phyloP scores from a whole-genome alignment of 306 rosid genomes.

The Pyrus bretschneideri region DNA sequence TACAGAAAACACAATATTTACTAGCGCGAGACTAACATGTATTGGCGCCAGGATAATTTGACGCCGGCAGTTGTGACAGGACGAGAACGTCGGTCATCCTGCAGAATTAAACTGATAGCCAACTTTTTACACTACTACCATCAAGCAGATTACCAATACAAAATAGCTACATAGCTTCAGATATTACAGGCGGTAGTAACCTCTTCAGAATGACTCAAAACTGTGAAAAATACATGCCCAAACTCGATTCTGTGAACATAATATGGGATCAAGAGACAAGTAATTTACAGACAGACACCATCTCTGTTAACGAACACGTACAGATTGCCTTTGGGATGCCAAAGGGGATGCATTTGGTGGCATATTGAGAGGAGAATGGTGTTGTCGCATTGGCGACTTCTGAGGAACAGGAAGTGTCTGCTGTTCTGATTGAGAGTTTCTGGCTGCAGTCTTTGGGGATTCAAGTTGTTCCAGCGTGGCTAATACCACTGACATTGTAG shows the following conservation, averaged over 20 bases:
- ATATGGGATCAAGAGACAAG: slow-evolving; percentile 13
- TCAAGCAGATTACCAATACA: neutral
- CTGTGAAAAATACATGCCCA: slow-evolving; percentile 25
- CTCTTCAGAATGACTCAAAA: slow-evolving; percentile 22
- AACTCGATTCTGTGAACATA: slow-evolving; percentile 18
- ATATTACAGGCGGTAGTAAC: slow-evolving; percentile 15
- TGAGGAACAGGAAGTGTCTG: slow-evolving; percentile 22
- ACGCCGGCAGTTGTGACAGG: neutral
- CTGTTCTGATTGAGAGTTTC: slow-evolving; percentile 38
- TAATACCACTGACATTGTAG: slow-evolving; percentile 70
- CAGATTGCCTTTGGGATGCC: slow-evolving; percentile 44
- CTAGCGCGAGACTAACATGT: neutral
- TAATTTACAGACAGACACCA: slow-evolving; percentile 23
- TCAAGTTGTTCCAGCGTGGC: slow-evolving; percentile 58
- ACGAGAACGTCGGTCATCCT: neutral
- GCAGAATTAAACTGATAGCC: neutral
- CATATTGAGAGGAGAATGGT: slow-evolving; percentile 34
- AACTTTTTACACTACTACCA: slow-evolving; percentile 15
- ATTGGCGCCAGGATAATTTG: neutral
- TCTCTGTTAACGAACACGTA: slow-evolving; percentile 22
- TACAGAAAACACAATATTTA: neutral
- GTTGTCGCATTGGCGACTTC: slow-evolving; percentile 44
- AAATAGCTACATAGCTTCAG: slow-evolving; percentile 2
- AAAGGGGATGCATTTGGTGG: slow-evolving; percentile 59
- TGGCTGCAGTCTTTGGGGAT: slow-evolving; percentile 40